Evolutionary conservation across 2,329 filamentous ascomycete species (phyloP).

Genomic region (Pleoardoris graminearum): DNA sequence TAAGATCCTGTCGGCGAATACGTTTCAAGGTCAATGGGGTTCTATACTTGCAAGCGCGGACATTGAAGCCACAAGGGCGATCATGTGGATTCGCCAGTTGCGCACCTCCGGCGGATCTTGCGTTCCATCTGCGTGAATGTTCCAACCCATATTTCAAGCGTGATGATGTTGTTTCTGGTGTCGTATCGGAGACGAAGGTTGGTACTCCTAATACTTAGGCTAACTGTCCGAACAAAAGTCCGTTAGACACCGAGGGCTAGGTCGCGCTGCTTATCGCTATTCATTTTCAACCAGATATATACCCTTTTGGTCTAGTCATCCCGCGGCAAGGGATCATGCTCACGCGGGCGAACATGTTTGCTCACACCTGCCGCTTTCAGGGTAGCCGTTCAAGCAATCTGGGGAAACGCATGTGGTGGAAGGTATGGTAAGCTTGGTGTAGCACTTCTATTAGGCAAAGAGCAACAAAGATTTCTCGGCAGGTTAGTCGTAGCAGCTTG

Average conservation of each 20-base stretch:
- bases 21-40: neutral
- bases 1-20: constrained; percentile 5
- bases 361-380: constrained; percentile 4
- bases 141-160: constrained; percentile 21
- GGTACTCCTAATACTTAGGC: neutral
- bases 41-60: constrained; percentile 42
- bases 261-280: no score
- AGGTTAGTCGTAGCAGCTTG: neutral
- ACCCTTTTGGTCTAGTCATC: neutral
- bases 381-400: neutral
- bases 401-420: constrained; percentile 1
- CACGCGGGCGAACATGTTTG: neutral
- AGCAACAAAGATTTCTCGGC: constrained; percentile 7
- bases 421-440: constrained; percentile 5
- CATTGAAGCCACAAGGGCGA: constrained; percentile 43
- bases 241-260: neutral
- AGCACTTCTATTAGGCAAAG: neutral
- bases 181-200: no score
- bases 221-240: neutral
- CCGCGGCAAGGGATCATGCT: neutral
- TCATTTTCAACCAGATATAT: neutral
- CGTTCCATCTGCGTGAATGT: constrained; percentile 38
- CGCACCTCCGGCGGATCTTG: constrained; percentile 42
- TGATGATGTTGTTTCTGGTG: neutral
- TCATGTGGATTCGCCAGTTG: constrained; percentile 42